Evolutionary conservation across 768 basidiomycete genomes (phyloP), one percentile per base, ranked within the genome.

Genomic region (Rhizopogon rudus): DNA sequence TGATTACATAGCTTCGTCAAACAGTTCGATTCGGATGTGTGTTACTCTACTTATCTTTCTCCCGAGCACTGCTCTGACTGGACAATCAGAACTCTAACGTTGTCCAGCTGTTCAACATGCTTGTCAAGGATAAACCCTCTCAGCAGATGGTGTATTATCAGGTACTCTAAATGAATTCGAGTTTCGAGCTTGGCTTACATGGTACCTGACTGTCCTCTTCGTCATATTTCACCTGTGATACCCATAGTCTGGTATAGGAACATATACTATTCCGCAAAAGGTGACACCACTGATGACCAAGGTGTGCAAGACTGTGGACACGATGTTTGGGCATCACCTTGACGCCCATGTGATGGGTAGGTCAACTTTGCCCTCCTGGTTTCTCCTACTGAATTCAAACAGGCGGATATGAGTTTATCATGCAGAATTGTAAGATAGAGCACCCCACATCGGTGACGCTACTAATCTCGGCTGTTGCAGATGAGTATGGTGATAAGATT

Each of bases 341-440:
- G 67, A 85, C 54, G 81, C 81, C 1, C 87, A 90, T 66, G 85
- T 89, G 16, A 87, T 86, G 83, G 78, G 83, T 84, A 49, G 17
- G 75, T 60, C 3, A 6, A 22, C 28, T 9, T 6, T n/a, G 16
- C 42, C 28, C 13, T 35, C 6, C 49, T 43, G 8, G 12, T 20
- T 14, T 37, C 33, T 49, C 16, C 17, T 49, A 2, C 14, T 48
- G 33, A 33, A 20, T 9, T 20, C 17, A n/a, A 39, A 14, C 40
- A 87, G 86, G 79, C 41, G 87, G 88, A 0, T 90, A 90, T 57
- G 84, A 85, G 59, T 91, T 90, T 67, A 69, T 90, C 54, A 89
- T 88, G 88, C 79, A 88, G 59, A 87, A 87, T 56, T 90, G 82
- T 82, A 60, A 17, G 79, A 66, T 2, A 12, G 25, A 29, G 16